Conservation (phyloP, 2,329 filamentous ascomycete genomes). For the Stagonosporopsis rhizophila region DNA sequence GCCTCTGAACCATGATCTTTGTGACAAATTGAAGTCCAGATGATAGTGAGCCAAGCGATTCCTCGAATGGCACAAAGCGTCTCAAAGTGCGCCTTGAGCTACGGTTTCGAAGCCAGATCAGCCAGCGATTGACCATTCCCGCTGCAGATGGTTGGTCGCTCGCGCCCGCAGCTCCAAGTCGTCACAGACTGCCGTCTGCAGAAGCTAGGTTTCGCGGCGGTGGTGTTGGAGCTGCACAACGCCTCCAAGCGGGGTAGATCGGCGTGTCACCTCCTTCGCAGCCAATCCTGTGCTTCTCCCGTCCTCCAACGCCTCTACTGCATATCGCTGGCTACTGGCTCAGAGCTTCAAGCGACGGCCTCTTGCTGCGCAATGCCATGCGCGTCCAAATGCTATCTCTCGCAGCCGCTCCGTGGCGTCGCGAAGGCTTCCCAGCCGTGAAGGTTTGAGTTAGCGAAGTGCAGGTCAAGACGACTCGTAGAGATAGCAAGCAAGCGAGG, state of each 20-base stretch:
- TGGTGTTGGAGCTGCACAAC: neutral
- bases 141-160: neutral
- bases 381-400: neutral
- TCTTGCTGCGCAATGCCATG: neutral
- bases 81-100: neutral
- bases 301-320: neutral
- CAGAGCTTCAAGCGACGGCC: neutral
- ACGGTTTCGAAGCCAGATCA: neutral
- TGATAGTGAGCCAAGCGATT: conserved; percentile 5
- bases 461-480: neutral
- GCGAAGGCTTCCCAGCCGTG: neutral
- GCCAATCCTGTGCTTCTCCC: neutral
- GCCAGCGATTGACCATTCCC: neutral
- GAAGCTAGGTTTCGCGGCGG: conserved; percentile 5
- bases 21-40: conserved; percentile 2
- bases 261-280: neutral
- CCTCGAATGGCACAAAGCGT: neutral
- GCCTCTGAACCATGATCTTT: neutral
- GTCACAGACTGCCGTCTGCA: conserved; percentile 11
- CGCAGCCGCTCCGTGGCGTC: neutral
- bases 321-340: neutral
- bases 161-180: neutral
- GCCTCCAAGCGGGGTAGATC: conserved; percentile 18
- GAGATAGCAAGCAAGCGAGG: conserved; percentile 5
- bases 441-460: neutral